phyloP scores from a whole-genome alignment of 768 basidiomycete species.

The Psilocybe tampanensis region DNA sequence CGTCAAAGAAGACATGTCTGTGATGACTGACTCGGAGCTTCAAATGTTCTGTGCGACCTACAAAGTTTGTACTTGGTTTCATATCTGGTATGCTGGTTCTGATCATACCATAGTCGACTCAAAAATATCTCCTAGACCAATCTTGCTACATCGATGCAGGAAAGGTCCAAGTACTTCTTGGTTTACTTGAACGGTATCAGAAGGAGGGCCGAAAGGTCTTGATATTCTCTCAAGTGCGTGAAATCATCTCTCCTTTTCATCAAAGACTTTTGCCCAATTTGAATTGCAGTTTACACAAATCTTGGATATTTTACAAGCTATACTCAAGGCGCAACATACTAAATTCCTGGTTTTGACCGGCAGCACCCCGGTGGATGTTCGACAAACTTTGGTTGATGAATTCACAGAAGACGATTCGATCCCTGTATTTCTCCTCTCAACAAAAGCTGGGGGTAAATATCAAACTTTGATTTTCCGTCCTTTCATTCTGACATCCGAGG shows the following conservation, averaged over 20 bases:
- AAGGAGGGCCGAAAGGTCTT: conserved; percentile 78
- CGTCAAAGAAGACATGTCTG: conserved; percentile 96
- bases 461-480: background rate
- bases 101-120: conserved; percentile 52
- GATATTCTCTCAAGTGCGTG: conserved; percentile 89
- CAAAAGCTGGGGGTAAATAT: conserved; percentile 76
- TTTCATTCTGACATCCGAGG: background rate
- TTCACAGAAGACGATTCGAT: conserved; percentile 90
- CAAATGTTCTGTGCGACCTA: conserved; percentile 85
- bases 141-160: conserved; percentile 85
- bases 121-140: conserved; percentile 73
- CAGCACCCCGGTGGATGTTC: conserved; percentile 89
- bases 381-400: conserved; percentile 93
- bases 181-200: conserved; percentile 68
- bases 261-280: background rate
- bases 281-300: conserved; percentile 88
- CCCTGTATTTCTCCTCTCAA: conserved; percentile 87
- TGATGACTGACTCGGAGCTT: conserved; percentile 97
- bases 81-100: background rate
- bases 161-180: conserved; percentile 76
- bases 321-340: conserved; percentile 71
- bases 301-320: conserved; percentile 86
- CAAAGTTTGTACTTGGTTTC: conserved; percentile 57
- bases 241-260: background rate
- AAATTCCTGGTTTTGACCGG: conserved; percentile 89